These are phyloP conservation scores for Kluyveromyces wickerhamii DNA, from an alignment of 805 yeast genomes.

Conservation along the genomic window DNA sequence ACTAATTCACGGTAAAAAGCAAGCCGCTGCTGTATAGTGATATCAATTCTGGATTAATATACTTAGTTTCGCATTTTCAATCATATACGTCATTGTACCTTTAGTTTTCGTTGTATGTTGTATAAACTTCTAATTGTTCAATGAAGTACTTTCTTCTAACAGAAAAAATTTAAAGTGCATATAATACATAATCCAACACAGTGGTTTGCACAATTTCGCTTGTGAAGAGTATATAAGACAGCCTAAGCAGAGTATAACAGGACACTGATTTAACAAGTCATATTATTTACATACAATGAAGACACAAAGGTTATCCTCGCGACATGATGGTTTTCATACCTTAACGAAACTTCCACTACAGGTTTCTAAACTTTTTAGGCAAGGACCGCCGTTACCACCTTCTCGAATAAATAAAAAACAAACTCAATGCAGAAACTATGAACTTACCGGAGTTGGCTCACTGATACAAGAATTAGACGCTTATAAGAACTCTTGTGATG, in stretches of 20 bases:
- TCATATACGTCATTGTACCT: no score
- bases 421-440: background rate
- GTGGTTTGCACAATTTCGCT: no score
- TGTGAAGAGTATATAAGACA: no score
- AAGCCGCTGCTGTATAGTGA: constrained; percentile 24
- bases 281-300: no score
- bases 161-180: no score
- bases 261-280: no score
- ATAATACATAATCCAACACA: no score
- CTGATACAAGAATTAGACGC: constrained; percentile 9
- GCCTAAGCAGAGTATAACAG: no score
- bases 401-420: constrained; percentile 15
- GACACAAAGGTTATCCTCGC: no score
- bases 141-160: no score
- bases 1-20: constrained; percentile 69
- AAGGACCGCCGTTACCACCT: constrained; percentile 48
- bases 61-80: background rate
- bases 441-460: background rate
- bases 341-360: constrained; percentile 34
- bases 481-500: constrained; percentile 27
- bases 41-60: background rate
- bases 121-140: no score
- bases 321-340: constrained; percentile 14
- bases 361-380: constrained; percentile 36
- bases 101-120: no score